Evolutionary conservation across 1,284 basidiomycete genomes (phyloP).

Genomic region (Crepidotus sp.): DNA sequence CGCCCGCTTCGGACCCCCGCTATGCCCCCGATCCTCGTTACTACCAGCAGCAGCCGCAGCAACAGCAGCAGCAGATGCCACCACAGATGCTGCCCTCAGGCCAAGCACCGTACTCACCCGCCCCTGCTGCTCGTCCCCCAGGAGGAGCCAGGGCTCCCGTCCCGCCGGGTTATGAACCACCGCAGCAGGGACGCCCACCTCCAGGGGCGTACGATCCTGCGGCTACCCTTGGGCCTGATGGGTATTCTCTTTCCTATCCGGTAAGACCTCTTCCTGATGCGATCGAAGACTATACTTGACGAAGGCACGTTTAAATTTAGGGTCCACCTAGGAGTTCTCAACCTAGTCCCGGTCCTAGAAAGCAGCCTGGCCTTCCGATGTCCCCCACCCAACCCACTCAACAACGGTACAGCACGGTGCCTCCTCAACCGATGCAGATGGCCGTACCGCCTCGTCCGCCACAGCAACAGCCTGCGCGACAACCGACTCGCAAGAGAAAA

Average conservation of each 20-base stretch:
- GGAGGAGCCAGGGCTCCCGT: constrained; percentile 37
- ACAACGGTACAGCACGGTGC: constrained; percentile 10
- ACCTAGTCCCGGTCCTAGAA: constrained; percentile 12
- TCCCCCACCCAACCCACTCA: constrained; percentile 14
- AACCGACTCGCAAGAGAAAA: constrained; percentile 54
- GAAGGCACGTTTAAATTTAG: constrained; percentile 8
- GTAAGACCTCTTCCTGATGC: constrained; percentile 18
- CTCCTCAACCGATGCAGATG: constrained; percentile 7
- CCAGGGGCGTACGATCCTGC: constrained; percentile 27
- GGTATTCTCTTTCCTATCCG: constrained; percentile 24
- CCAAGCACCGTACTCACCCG: constrained; percentile 19
- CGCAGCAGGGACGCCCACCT: constrained; percentile 24
- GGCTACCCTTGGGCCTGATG: constrained; percentile 22
- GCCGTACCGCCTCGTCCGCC: constrained; percentile 1
- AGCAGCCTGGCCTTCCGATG: constrained; percentile 13
- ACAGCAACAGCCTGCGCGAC: constrained; percentile 22
- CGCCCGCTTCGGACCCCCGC: constrained; percentile 24
- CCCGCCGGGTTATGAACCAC: constrained; percentile 31
- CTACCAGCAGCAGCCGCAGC: constrained; percentile 25
- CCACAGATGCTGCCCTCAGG: constrained; percentile 18
- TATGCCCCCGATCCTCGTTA: constrained; percentile 29
- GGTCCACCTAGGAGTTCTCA: constrained; percentile 16
- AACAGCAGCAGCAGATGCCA: constrained; percentile 20
- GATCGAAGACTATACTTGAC: constrained; percentile 11
- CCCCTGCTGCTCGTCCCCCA: constrained; percentile 33